Evolutionary conservation across 441 rosid genomes (phyloP).

Genomic region (Eruca vesicaria): DNA sequence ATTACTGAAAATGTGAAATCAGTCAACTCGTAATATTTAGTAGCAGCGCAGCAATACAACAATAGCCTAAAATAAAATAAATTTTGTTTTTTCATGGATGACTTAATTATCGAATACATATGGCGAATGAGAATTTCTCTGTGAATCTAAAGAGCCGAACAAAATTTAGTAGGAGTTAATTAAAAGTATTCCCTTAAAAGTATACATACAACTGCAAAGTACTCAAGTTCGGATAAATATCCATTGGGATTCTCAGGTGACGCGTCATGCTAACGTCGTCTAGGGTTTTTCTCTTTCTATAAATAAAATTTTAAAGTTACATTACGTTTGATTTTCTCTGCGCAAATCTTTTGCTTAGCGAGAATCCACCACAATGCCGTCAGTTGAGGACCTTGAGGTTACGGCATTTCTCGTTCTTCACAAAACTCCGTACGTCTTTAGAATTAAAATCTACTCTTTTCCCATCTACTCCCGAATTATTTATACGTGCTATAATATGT

Average conservation of each 20-base stretch:
- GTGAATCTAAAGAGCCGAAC: constrained; percentile 9
- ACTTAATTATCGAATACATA: not conserved
- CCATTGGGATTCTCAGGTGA: constrained; percentile 36
- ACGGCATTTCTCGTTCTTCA: constrained; percentile 37
- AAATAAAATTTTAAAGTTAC: not conserved
- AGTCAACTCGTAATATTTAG: not conserved
- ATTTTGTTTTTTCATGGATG: not conserved
- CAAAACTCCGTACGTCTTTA: constrained; percentile 31
- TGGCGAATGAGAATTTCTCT: not conserved
- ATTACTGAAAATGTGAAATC: not conserved
- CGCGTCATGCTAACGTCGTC: constrained; percentile 45
- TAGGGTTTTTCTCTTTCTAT: not conserved
- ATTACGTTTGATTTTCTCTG: constrained; percentile 27
- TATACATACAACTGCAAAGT: constrained; percentile 4
- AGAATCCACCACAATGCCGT: constrained; percentile 37
- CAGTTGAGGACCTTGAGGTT: constrained; percentile 37
- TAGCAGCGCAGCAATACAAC: not conserved
- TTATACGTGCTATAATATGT: not conserved
- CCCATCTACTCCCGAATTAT: not conserved
- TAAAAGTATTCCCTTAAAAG: constrained; percentile 10
- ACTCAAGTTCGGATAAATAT: constrained; percentile 14
- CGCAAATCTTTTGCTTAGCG: constrained; percentile 48
- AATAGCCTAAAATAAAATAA: not conserved
- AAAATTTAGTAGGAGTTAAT: constrained; percentile 15
- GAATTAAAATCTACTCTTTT: not conserved